Conservation (phyloP, 495 filamentous ascomycete genomes). For the Sporormia fimetaria region DNA sequence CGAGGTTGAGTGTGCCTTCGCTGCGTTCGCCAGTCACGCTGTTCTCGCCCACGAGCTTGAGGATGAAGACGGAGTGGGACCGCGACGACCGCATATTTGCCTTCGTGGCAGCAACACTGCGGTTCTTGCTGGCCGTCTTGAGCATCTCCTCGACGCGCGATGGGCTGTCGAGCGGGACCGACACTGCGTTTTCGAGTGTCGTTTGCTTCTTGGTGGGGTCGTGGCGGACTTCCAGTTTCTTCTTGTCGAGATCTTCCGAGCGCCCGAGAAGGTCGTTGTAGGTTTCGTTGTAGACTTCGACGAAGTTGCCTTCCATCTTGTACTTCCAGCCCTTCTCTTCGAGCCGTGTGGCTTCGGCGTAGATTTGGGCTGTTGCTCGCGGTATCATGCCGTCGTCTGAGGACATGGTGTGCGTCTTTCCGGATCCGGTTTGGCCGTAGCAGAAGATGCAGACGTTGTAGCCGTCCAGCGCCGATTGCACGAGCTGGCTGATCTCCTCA, state of each 20-base stretch:
- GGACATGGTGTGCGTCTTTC: slow-evolving; percentile 96
- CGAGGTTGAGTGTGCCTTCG: slow-evolving; percentile 90
- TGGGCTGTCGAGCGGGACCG: slow-evolving; percentile 64
- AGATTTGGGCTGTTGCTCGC: slow-evolving; percentile 82
- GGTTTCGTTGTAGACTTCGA: slow-evolving; percentile 99
- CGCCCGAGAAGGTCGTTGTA: slow-evolving; percentile 83
- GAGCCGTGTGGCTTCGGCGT: slow-evolving; percentile 67
- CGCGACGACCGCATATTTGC: slow-evolving; percentile 90
- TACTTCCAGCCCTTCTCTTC: slow-evolving; percentile 91
- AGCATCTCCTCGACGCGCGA: slow-evolving; percentile 71
- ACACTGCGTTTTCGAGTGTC: slow-evolving; percentile 69
- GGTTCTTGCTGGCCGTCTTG: slow-evolving; percentile 63
- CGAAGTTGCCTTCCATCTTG: slow-evolving; percentile 85
- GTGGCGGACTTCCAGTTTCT: slow-evolving; percentile 86
- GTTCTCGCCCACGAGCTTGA: slow-evolving; percentile 76
- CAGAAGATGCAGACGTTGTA: slow-evolving; percentile 99
- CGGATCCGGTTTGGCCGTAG: slow-evolving; percentile 94
- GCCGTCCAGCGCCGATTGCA: slow-evolving; percentile 90
- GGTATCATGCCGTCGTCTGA: slow-evolving; percentile 91
- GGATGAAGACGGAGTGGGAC: slow-evolving; percentile 92
- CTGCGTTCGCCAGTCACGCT: slow-evolving; percentile 68
- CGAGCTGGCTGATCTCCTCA: slow-evolving; percentile 92
- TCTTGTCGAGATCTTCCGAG: slow-evolving; percentile 64
- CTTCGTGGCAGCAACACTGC: slow-evolving; percentile 88
- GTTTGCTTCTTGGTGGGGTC: slow-evolving; percentile 73